Evolutionary conservation across 495 filamentous ascomycete genomes (phyloP).

Genomic region (Clohesyomyces aquaticus): DNA sequence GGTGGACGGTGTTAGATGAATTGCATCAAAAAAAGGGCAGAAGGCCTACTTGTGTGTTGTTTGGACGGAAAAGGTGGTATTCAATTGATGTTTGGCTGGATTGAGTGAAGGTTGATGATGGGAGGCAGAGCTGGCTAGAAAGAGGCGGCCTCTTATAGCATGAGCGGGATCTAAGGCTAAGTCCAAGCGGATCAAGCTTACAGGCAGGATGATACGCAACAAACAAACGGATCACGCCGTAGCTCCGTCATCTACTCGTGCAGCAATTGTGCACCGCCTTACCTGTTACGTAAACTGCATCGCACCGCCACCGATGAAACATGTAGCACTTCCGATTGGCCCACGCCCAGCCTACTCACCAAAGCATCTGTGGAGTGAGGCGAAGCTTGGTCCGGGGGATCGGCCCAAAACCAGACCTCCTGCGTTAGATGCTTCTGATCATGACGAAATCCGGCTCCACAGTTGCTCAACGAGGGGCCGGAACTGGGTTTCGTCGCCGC

Average conservation of each 20-base stretch:
- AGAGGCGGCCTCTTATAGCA: slow-evolving; percentile 17
- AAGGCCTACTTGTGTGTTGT: not conserved
- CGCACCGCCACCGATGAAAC: slow-evolving; percentile 22
- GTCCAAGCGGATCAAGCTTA: not conserved
- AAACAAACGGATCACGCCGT: slow-evolving; percentile 16
- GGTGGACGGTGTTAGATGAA: not conserved
- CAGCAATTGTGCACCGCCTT: too few relatives aligned
- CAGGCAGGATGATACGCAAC: not conserved
- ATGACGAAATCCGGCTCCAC: slow-evolving; percentile 20
- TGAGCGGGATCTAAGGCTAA: not conserved
- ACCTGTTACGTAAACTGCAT: slow-evolving; percentile 21
- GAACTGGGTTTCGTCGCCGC: not conserved
- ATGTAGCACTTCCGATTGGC: slow-evolving; percentile 7
- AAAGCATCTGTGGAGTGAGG: slow-evolving; percentile 2
- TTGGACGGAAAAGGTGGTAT: too few relatives aligned
- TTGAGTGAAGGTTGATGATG: slow-evolving; percentile 16
- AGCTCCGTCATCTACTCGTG: too few relatives aligned
- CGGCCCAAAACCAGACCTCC: not conserved
- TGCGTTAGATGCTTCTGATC: too few relatives aligned
- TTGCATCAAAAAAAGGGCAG: not conserved
- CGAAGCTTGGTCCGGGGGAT: slow-evolving; percentile 19
- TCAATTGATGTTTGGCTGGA: slow-evolving; percentile 4
- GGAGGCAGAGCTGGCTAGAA: not conserved
- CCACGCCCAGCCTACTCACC: slow-evolving; percentile 11
- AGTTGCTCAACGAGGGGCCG: not conserved